Evolutionary conservation across 2,329 filamentous ascomycete species (phyloP), one percentile per base, ranked within the genome.

Genomic region (Diaporthe caulivora): DNA sequence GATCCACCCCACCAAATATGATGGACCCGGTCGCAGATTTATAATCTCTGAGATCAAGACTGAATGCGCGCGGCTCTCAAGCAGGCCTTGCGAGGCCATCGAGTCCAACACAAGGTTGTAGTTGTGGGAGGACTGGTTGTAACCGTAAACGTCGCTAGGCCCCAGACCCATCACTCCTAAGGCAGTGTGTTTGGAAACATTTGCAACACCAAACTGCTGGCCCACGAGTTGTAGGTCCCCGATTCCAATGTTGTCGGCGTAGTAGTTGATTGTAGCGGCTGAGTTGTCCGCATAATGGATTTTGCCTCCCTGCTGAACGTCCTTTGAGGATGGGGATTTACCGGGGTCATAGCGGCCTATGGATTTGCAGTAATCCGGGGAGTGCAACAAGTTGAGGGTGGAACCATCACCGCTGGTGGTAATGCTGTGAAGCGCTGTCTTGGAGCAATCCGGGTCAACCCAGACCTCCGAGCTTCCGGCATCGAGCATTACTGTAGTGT

Each of bases 401-500:
- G 26, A 18, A 24, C 1, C 21, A 21, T 21, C n/a, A 3, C 24
- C 29, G 17, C 40, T 31, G 10, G 29, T 18, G 18, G 29, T 60
- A 8, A 11, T 21, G 13, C 53, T 54, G 9, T 34, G 26, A 10
- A 34, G 54, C 7, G 64, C 51, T 51, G 57, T 49, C 15, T 29
- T 73, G n/a, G n/a, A 54, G 21, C 57, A 71, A 8, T 55, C n/a
- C 8, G 76, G 75, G 24, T 76, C 70, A 8, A 77, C 75, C 76
- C 76, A 78, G 7, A 77, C 67, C 24, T 78, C 76, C 3, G 53
- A 70, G n/a, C 76, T 78, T 29, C 77, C 77, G 3, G 77, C 77
- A 49, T 79, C 77, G 34, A 79, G 17, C 17, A 73, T 47, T 29
- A 79, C 78, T 13, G 83, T 75, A 26, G 80, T 73, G 11, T 24